These are phyloP conservation scores for Kuraishia cidri DNA, from an alignment of 805 yeast genomes.

Conservation along the genomic window DNA sequence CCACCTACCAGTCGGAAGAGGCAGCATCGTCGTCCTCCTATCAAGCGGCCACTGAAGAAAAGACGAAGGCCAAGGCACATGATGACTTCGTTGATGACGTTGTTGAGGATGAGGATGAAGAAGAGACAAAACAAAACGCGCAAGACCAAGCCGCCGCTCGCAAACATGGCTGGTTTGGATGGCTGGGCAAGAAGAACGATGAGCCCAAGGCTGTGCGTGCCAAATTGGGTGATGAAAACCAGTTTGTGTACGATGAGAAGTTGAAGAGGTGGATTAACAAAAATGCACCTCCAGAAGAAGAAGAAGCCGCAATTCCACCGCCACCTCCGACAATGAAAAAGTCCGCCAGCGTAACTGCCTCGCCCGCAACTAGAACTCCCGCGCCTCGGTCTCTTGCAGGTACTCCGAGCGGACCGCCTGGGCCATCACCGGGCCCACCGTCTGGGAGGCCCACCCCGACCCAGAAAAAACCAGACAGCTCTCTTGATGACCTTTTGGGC, in stretches of 20 bases:
- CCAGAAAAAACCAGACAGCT: conserved; percentile 11
- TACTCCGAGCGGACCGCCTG: conserved; percentile 25
- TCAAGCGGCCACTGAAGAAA: no score
- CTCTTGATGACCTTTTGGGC: conserved; percentile 17
- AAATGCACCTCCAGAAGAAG: conserved; percentile 58
- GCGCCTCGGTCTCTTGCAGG: conserved; percentile 14
- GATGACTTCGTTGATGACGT: no score
- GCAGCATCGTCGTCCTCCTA: no score
- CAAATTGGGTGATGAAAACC: conserved; percentile 72
- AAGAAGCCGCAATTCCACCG: conserved; percentile 40
- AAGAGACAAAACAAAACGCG: conserved; percentile 12
- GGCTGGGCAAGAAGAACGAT: conserved; percentile 49
- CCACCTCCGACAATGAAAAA: conserved; percentile 59
- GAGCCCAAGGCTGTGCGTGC: conserved; percentile 77
- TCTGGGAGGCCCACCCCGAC: no score
- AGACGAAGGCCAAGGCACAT: no score
- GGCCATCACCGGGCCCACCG: conserved; percentile 18
- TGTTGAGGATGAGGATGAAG: conserved; percentile 32
- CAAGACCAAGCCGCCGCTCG: conserved; percentile 8
- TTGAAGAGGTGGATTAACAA: conserved; percentile 82
- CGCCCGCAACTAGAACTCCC: conserved; percentile 13
- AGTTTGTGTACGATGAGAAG: conserved; percentile 74
- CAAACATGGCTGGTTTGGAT: conserved; percentile 40
- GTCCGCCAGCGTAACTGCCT: conserved; percentile 16
- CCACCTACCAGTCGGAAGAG: no score